A percentile compares a stretch with the other conserved stretches of the same genome.
These are phyloP conservation scores for Entomophthora muscae DNA, from an alignment of 371 early-diverging fungal species.

Conservation along the genomic window DNA sequence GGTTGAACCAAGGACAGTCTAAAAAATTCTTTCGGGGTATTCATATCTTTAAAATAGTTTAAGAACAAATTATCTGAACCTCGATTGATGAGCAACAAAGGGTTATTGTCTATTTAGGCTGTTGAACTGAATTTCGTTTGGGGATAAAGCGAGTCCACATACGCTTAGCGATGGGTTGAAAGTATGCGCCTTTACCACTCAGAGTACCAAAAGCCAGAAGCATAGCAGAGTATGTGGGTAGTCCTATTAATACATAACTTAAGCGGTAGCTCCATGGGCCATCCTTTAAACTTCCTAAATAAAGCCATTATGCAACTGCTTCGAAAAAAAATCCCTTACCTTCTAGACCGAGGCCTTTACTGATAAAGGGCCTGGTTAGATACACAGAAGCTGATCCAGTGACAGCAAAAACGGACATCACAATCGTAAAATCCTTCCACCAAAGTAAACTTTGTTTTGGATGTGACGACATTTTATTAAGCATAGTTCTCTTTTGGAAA, in stretches of 20 bases:
- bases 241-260: slow-evolving; percentile 22
- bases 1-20: too few species aligned
- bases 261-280: slow-evolving; percentile 29
- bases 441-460: slow-evolving; percentile 15
- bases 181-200: slow-evolving; percentile 24
- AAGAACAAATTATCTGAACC: too few species aligned
- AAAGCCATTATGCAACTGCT: slow-evolving; percentile 10
- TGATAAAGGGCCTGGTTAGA: slow-evolving; percentile 22
- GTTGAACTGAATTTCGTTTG: too few species aligned
- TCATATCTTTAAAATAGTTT: too few species aligned
- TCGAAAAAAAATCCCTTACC: slow-evolving; percentile 10
- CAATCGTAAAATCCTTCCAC: slow-evolving; percentile 29
- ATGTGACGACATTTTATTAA: slow-evolving; percentile 3
- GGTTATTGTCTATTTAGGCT: too few species aligned
- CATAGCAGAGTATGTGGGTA: slow-evolving; percentile 25
- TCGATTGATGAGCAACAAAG: too few species aligned
- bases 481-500: background rate
- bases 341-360: slow-evolving; percentile 17
- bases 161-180: slow-evolving; percentile 21
- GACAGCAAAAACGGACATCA: slow-evolving; percentile 28
- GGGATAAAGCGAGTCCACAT: slow-evolving; percentile 33
- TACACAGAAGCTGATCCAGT: slow-evolving; percentile 29
- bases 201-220: slow-evolving; percentile 23
- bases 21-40: too few species aligned
- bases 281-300: slow-evolving; percentile 20